Evolutionary conservation across 331 rosid species (phyloP), one percentile per base, ranked within the genome.

Genomic region (Quercus phellos): DNA sequence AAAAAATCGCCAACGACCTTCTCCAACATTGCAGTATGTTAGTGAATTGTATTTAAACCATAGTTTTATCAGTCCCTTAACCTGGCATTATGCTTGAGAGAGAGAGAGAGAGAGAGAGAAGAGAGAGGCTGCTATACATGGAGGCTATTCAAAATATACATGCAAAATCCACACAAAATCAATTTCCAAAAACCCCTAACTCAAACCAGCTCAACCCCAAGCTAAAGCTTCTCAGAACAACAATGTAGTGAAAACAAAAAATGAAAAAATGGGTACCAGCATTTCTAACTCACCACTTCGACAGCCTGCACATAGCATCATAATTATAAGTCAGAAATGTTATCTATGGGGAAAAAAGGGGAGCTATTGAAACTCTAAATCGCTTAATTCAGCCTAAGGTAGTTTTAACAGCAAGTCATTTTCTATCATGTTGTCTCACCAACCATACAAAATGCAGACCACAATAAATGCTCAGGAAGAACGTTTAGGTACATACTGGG

Each of bases 121-220:
- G 16, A 75, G 32, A 56, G 50, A 51, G 73, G 81, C 77, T 63
- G 82, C 90, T 89, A 87, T 90, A 90, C 90, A 87, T 71, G 35
- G 77, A 86, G 78, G 86, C 90, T 80, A 84, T 83, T 71, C 81
- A 80, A 90, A 87, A 90, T 89, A 89, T 89, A 93, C 96, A 90
- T 61, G 60, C 86, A 80, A 83, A 90, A 80, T 75, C 84, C 87
- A 88, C 86, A 78, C 83, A 85, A 79, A 70, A 75, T 77, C 87
- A 75, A 80, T 54, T 51, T n/a, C 76, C 78, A 81, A 77, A 79
- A 78, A 77, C 66, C 89, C 85, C 85, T 72, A 73, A 77, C 76
- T 34, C 30, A 74, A 85, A 77, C 82, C 86, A 51, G 75, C 85
- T 76, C 73, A 68, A 78, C 77, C 89, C 90, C 85, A 29, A 38